Percentiles rank a stretch among this genome's conserved stretches.
These are phyloP conservation scores for Cyclospora cayetanensis DNA, from an alignment of 169 alveolate genomes.

Conservation along the genomic window DNA sequence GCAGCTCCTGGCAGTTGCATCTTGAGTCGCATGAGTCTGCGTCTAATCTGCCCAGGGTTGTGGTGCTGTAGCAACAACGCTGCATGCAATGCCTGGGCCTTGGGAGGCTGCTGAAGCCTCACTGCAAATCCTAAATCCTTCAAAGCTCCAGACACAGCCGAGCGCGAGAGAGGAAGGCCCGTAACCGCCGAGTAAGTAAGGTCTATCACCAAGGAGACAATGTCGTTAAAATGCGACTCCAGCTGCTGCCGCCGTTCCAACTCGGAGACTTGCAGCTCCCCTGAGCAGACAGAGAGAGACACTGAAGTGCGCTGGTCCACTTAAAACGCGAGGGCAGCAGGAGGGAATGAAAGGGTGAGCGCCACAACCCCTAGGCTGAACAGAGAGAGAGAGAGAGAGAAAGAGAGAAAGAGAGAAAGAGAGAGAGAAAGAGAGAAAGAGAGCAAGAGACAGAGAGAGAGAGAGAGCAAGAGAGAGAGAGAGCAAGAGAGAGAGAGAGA, in stretches of 20 bases:
- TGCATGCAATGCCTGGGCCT: conserved; percentile 70
- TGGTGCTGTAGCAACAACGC: not conserved
- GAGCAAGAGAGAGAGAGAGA: no score
- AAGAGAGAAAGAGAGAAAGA: not conserved
- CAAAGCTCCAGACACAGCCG: conserved; percentile 85
- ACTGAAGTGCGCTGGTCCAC: not conserved
- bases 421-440: no score
- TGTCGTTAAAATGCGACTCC: conserved; percentile 85
- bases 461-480: no score
- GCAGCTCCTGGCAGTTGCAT: not conserved
- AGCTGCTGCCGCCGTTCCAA: conserved; percentile 87
- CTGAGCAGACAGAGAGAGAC: conserved; percentile 42
- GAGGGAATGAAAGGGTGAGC: not conserved
- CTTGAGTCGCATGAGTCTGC: not conserved
- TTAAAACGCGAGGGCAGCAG: not conserved
- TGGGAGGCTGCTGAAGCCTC: conserved; percentile 24
- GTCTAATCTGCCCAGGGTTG: not conserved
- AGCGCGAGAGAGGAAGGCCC: conserved; percentile 87
- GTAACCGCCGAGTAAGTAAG: conserved; percentile 88
- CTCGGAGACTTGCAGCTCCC: conserved; percentile 90
- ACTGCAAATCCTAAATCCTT: conserved; percentile 55
- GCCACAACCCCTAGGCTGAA: not conserved
- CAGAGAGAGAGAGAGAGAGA: not conserved
- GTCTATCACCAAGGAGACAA: conserved; percentile 82
- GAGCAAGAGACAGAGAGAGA: no score